Percentiles rank a stretch among this genome's conserved stretches.
Conservation (phyloP, 2,329 filamentous ascomycete species). For the Alternaria brassicae region DNA sequence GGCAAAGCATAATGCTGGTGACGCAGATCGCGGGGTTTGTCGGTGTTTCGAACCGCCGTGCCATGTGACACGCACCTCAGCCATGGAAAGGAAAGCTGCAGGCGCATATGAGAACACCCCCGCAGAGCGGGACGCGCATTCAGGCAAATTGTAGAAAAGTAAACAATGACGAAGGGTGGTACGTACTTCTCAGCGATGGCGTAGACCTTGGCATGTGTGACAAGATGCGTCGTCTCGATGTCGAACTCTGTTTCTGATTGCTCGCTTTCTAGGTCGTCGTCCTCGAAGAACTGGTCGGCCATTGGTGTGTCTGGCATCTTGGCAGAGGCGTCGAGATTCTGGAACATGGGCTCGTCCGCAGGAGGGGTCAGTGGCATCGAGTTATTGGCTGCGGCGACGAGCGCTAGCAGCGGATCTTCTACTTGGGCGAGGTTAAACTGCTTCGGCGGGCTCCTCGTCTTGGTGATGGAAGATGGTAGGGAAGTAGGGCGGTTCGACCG, state of each 20-base stretch:
- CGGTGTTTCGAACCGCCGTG: conserved; percentile 32
- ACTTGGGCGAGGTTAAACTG: conserved; percentile 44
- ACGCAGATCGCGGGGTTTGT: conserved; percentile 43
- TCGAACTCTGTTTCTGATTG: conserved; percentile 46
- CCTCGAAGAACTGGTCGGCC: conserved; percentile 44
- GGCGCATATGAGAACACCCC: conserved; percentile 17
- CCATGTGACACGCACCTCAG: conserved; percentile 29
- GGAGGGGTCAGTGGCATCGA: conserved; percentile 37
- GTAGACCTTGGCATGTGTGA: conserved; percentile 58
- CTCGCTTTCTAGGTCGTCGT: conserved; percentile 40
- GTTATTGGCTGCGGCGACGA: conserved; percentile 33
- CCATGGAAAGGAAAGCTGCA: conserved; percentile 9
- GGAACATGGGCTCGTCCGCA: conserved; percentile 32
- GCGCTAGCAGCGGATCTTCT: conserved; percentile 51
- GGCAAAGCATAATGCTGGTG: conserved; percentile 30
- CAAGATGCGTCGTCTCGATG: conserved; percentile 51
- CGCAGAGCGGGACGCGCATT: conserved; percentile 22
- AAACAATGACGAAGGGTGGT: conserved; percentile 20
- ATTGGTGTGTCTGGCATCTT: conserved; percentile 44
- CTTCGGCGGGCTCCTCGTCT: conserved; percentile 24
- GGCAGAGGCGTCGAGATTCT: conserved; percentile 28
- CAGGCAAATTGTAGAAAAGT: conserved; percentile 20
- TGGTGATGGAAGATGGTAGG: conserved; percentile 25
- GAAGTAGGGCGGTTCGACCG: conserved; percentile 35
- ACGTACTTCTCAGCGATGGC: conserved; percentile 59